A percentile compares a stretch with the other conserved stretches of the same genome.
phyloP scores from a whole-genome alignment of 352 stramenopile species.

The Globisporangium irregulare region DNA sequence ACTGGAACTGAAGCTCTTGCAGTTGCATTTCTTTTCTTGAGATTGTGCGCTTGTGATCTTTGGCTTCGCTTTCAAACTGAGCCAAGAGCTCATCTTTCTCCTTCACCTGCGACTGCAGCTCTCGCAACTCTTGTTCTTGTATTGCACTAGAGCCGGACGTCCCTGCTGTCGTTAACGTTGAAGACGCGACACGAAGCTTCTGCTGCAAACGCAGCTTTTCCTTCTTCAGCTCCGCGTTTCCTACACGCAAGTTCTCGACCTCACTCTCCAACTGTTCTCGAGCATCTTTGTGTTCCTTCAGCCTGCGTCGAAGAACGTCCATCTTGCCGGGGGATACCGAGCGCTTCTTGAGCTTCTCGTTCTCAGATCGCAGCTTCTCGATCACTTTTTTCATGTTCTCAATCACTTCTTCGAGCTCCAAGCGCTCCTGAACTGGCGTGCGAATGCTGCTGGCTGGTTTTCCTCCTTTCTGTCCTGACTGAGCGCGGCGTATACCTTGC shows the following conservation, averaged over 20 bases:
- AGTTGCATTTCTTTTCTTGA: constrained; percentile 14
- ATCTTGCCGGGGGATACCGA: constrained; percentile 37
- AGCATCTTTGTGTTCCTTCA: constrained; percentile 47
- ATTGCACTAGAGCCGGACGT: constrained; percentile 10
- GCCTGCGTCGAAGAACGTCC: constrained; percentile 36
- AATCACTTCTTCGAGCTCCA: constrained; percentile 73
- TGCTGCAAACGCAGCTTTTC: constrained; percentile 72
- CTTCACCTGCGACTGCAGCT: constrained; percentile 20
- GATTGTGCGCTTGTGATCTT: neutral
- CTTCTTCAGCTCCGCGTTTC: constrained; percentile 44
- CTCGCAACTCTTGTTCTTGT: constrained; percentile 22
- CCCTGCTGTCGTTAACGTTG: constrained; percentile 17
- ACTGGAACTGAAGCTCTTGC: constrained; percentile 29
- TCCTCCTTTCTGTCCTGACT: neutral
- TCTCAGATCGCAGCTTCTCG: constrained; percentile 71
- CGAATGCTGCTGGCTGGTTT: constrained; percentile 9
- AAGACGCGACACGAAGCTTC: constrained; percentile 44
- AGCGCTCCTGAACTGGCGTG: constrained; percentile 32
- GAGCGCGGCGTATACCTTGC: neutral
- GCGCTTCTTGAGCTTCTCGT: constrained; percentile 56
- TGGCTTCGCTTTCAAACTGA: neutral
- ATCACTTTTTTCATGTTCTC: constrained; percentile 84
- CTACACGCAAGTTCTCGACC: constrained; percentile 35
- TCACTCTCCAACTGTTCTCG: constrained; percentile 36
- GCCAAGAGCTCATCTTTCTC: constrained; percentile 22